Evolutionary conservation across 1,139 yeast genomes (phyloP).

Genomic region (Scheffersomyces insectosa): DNA sequence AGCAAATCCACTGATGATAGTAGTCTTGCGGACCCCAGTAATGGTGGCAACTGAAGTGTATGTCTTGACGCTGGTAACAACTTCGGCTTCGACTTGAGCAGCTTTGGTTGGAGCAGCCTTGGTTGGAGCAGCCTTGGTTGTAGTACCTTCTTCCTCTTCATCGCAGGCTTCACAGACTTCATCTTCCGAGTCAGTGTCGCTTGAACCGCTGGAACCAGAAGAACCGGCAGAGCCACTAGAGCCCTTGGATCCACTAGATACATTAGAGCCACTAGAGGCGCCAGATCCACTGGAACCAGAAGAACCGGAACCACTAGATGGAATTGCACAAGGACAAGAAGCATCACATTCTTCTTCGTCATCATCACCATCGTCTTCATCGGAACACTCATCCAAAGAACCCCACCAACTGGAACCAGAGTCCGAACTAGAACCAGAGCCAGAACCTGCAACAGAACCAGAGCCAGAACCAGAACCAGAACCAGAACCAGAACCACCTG

Average conservation of each 20-base stretch:
- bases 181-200: constrained; percentile 27
- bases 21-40: not conserved
- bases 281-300: no score
- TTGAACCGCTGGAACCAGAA: constrained; percentile 7
- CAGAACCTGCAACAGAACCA: constrained; percentile 18
- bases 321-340: constrained; percentile 48
- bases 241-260: no score
- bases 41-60: not conserved
- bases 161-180: constrained; percentile 49
- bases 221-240: no score
- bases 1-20: not conserved
- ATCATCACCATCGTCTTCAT: constrained; percentile 27
- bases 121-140: not conserved
- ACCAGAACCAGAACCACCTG: constrained; percentile 5
- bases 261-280: no score
- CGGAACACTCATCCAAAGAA: constrained; percentile 48
- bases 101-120: not conserved
- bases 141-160: constrained; percentile 41
- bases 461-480: constrained; percentile 6
- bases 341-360: constrained; percentile 24
- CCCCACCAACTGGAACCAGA: constrained; percentile 32
- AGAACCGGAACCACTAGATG: no score
- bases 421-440: constrained; percentile 54
- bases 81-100: not conserved
- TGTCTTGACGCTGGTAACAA: not conserved